Evolutionary conservation across 2,329 filamentous ascomycete genomes (phyloP).

Genomic region (Apiospora kogelbergensis): DNA sequence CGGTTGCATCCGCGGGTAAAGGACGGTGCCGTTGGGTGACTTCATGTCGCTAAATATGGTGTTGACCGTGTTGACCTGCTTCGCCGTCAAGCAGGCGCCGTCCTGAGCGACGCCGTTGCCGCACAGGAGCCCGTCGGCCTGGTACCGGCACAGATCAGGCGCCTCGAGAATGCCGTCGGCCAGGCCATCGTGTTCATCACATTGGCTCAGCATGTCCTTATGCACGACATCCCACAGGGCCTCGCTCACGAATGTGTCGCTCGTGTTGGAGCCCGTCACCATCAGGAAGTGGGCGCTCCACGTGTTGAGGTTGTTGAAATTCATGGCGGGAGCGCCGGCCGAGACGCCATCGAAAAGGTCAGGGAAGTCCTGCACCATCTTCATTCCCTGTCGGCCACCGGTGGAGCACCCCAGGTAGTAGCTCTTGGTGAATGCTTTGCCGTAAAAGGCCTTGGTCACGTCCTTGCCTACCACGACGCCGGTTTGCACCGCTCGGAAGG

Average conservation of each 20-base stretch:
- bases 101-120: not conserved
- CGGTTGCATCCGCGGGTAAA: conserved; percentile 51
- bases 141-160: conserved; percentile 18
- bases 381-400: conserved; percentile 57
- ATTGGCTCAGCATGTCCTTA: conserved; percentile 29
- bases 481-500: conserved; percentile 36
- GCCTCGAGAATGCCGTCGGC: conserved; percentile 17
- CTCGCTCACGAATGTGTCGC: conserved; percentile 13
- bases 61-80: conserved; percentile 16
- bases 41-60: conserved; percentile 14
- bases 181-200: conserved; percentile 17
- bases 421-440: conserved; percentile 34
- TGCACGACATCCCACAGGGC: conserved; percentile 38
- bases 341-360: conserved; percentile 58
- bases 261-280: conserved; percentile 29
- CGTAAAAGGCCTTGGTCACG: conserved; percentile 48
- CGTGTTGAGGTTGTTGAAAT: conserved; percentile 31
- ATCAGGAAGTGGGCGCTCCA: conserved; percentile 43
- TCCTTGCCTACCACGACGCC: conserved; percentile 48
- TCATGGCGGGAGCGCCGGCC: conserved; percentile 42
- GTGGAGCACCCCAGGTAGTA: conserved; percentile 60
- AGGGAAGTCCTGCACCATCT: conserved; percentile 51
- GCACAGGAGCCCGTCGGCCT: conserved; percentile 16
- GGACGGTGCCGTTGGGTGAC: conserved; percentile 35
- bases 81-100: conserved; percentile 12